Evolutionary conservation across 2,329 filamentous ascomycete genomes (phyloP), one percentile per base, ranked within the genome.

Genomic region (Arthrinium puccinioides): DNA sequence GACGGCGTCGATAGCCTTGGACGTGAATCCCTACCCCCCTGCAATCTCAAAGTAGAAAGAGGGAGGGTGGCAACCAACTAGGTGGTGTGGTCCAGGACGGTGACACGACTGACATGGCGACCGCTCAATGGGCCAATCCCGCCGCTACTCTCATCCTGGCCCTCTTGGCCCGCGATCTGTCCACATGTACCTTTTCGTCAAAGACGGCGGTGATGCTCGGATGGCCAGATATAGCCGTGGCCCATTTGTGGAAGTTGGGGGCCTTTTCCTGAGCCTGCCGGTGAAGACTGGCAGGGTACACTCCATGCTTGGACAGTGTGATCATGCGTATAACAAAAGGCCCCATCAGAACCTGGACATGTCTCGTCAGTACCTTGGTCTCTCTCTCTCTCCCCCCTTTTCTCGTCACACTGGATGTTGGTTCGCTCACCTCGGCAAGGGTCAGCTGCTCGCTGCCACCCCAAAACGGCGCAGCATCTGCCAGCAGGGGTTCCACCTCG

Each of bases 191-290:
- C n/a, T 43, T 13, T 10, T 43, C 41, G 31, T 43, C 34, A 9
- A 43, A 43, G 21, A 43, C 21, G 18, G 37, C n/a, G 13, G 34
- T 36, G 15, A 43, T 28, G 28, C 30, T 43, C 21, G 41, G 27
- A 14, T 43, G 38, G 13, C 21, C 31, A 16, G 25, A 38, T 9
- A 43, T 38, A 19, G 40, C 40, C 16, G 20, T 35, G 10, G 41
- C 41, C 41, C 41, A 43, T 13, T 30, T 40, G 26, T 43, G 35
- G 30, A 43, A 43, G 24, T 43, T 38, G 30, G 41, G 41, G 9
- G 41, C 27, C 30, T 33, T 20, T 15, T 35, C 38, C 13, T 29
- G 34, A 15, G 40, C 38, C 11, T 24, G 30, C 16, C 32, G 21
- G 10, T 35, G 33, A 20, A 40, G 27, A 19, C 41, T 40, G 1